Evolutionary conservation across 768 basidiomycete genomes (phyloP).

Genomic region (Serendipita sp.): DNA sequence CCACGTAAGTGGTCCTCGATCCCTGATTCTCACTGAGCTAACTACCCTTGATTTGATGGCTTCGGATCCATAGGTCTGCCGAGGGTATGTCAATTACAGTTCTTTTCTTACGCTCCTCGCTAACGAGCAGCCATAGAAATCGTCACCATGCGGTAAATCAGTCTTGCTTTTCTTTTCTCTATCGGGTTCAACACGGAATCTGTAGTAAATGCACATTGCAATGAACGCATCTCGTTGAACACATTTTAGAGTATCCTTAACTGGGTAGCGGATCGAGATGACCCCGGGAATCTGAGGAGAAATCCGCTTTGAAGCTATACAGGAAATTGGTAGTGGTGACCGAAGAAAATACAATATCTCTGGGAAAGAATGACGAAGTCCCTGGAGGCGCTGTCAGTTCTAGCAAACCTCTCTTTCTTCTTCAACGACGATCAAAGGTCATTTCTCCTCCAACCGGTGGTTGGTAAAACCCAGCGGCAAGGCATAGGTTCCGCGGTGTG

Average conservation of each 20-base stretch:
- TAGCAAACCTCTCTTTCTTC: too few species aligned
- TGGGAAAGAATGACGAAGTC: too few species aligned
- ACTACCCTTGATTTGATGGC: not conserved
- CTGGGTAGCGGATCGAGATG: too few species aligned
- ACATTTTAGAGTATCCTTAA: too few species aligned
- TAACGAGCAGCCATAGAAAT: not conserved
- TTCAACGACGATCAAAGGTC: not conserved
- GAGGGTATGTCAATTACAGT: conserved; percentile 9
- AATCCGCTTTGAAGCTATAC: not conserved
- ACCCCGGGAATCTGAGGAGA: too few species aligned
- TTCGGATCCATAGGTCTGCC: conserved; percentile 8
- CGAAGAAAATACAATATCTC: too few species aligned
- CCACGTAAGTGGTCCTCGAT: conserved; percentile 38
- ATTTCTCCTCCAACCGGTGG: conserved; percentile 26
- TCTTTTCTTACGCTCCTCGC: not conserved
- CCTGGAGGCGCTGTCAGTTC: too few species aligned
- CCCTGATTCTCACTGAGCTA: too few species aligned
- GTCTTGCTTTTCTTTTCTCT: not conserved
- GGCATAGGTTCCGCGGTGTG: conserved; percentile 83
- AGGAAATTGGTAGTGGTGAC: not conserved
- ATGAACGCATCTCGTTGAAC: too few species aligned
- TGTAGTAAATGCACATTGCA: too few species aligned
- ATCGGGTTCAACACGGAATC: too few species aligned
- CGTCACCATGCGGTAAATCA: conserved; percentile 2
- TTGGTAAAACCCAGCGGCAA: conserved; percentile 66